Evolutionary conservation across 495 filamentous ascomycete genomes (phyloP), one percentile per base, ranked within the genome.

Genomic region (Podospora appendiculata): DNA sequence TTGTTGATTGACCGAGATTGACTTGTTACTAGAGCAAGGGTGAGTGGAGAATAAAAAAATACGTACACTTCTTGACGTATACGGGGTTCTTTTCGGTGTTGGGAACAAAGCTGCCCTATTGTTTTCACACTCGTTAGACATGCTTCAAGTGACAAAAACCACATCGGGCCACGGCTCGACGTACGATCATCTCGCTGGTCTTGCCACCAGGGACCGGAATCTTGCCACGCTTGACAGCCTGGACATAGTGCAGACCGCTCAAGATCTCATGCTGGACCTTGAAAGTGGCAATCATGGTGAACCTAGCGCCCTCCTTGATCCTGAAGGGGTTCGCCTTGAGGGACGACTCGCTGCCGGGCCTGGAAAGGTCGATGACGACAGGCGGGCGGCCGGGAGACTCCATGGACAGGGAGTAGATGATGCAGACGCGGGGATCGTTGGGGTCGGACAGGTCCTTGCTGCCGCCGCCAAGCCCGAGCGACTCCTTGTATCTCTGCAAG

Each of bases 251-350:
- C 59, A 98, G 72, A 32, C 93, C 93, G 59, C 87, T 90, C 48
- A 97, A 79, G 44, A 98, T 89, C 64, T 97, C 88, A 61, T 95
- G 89, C 75, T 97, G 87, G 14, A 98, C 94, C 74, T 89, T 85
- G 79, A 96, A 98, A 48, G 79, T 81, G 38, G 85, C 90, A 59
- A 86, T 89, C 87, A 96, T 96, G 63, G 82, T 86, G 78, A 96
- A 97, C 62, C 79, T 82, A 56, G 86, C 83, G 18, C 87, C 90
- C 68, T 96, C 93, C 79, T 96, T 98, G 75, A 98, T 96, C 60
- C 79, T 90, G 79, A 98, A 98, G 19, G 94, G 92, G 59, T 87
- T 83, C 56, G 87, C 72, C 72, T 91, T 91, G 54, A 98, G 84
- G 3, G 69, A 76, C 1, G 79, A 74, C 50, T 92, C 70, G 33